phyloP scores from a whole-genome alignment of 352 stramenopile species.

The Thalassiosira exigua region DNA sequence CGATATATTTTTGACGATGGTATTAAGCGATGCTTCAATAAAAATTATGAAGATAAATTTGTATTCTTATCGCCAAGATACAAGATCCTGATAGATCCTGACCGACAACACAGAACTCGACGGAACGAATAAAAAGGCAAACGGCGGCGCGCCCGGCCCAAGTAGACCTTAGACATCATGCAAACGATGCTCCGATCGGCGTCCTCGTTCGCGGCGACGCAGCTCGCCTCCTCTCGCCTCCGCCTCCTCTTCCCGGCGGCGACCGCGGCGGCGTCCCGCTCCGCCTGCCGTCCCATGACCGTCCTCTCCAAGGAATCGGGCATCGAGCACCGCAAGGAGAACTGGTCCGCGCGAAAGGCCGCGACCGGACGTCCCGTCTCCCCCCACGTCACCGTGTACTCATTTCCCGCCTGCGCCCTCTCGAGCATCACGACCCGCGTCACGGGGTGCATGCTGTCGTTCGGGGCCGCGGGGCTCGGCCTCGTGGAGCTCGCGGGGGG shows the following conservation, averaged over 20 bases:
- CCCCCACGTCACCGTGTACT: slow-evolving; percentile 96
- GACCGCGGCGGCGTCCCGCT: too few species aligned
- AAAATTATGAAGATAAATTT: too few species aligned
- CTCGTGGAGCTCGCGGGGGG: slow-evolving; percentile 86
- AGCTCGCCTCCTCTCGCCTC: neutral
- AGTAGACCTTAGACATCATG: too few species aligned
- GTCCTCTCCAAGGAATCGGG: slow-evolving; percentile 77
- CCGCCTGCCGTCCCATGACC: slow-evolving; percentile 71
- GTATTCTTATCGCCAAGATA: too few species aligned
- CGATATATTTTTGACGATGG: too few species aligned
- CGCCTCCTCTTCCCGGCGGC: slow-evolving; percentile 15
- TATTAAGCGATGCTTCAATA: too few species aligned
- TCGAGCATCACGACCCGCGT: slow-evolving; percentile 94
- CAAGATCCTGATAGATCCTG: too few species aligned
- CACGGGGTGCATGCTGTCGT: slow-evolving; percentile 88
- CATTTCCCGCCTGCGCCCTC: slow-evolving; percentile 92
- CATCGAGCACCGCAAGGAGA: slow-evolving; percentile 85
- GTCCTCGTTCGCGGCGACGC: neutral
- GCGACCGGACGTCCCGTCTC: slow-evolving; percentile 91
- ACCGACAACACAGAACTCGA: too few species aligned
- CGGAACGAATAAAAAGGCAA: too few species aligned
- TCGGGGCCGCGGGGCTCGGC: slow-evolving; percentile 86
- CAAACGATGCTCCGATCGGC: slow-evolving; percentile 47
- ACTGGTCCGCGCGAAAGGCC: slow-evolving; percentile 89
- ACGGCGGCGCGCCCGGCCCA: too few species aligned